Conservation (phyloP, 768 basidiomycete species). For the Amanita brunnescens region DNA sequence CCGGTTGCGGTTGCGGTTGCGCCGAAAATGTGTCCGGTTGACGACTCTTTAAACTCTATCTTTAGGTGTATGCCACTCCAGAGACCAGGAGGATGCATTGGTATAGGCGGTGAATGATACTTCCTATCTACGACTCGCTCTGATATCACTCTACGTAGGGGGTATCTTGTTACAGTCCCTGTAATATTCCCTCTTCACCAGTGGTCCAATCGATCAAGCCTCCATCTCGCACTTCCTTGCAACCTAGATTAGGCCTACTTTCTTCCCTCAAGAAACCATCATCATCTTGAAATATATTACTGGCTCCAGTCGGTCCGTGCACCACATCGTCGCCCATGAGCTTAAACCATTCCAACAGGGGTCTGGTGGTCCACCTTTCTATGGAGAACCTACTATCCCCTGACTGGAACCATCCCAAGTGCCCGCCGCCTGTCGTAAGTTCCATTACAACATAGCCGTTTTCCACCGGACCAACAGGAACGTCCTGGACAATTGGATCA, state of each 20-base stretch:
- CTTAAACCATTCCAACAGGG: slow-evolving; percentile 65
- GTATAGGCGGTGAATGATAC: slow-evolving; percentile 62
- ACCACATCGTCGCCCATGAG: slow-evolving; percentile 47
- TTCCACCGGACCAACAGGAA: slow-evolving; percentile 48
- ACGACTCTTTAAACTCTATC: too few relatives aligned
- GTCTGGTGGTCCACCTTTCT: slow-evolving; percentile 60
- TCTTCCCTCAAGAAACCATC: slow-evolving; percentile 58
- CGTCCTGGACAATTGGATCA: slow-evolving; percentile 63
- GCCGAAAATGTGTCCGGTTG: too few relatives aligned
- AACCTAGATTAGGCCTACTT: slow-evolving; percentile 47
- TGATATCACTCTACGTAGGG: neutral
- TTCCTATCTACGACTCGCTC: neutral
- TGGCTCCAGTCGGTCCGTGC: slow-evolving; percentile 21
- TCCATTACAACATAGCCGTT: slow-evolving; percentile 51
- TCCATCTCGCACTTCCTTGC: slow-evolving; percentile 46
- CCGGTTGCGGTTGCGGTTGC: too few relatives aligned
- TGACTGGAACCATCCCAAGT: slow-evolving; percentile 78
- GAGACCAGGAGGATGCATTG: slow-evolving; percentile 48
- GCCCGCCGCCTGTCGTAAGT: slow-evolving; percentile 59
- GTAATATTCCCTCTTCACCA: slow-evolving; percentile 44
- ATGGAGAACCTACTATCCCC: slow-evolving; percentile 26
- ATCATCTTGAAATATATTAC: slow-evolving; percentile 32
- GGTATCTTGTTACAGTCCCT: slow-evolving; percentile 41
- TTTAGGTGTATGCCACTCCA: too few relatives aligned
- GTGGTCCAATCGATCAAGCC: slow-evolving; percentile 44